phyloP scores from a whole-genome alignment of 129 eudicot genomes.

The Cynara cardunculus region DNA sequence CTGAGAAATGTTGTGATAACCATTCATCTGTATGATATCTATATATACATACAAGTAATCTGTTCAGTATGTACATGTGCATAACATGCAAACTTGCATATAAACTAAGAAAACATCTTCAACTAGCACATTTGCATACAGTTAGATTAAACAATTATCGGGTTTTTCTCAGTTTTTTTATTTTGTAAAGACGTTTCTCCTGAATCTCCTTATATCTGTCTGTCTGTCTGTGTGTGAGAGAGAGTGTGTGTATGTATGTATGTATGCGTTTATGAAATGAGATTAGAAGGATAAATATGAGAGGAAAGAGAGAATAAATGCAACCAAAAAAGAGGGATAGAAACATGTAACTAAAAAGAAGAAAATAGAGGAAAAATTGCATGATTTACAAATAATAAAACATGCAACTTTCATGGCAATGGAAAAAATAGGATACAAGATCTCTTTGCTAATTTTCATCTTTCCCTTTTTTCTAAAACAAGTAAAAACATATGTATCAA shows the following conservation, averaged over 20 bases:
- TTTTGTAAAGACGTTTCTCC: too few species aligned
- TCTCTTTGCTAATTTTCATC: neutral
- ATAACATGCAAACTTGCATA: too few species aligned
- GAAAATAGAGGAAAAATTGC: neutral
- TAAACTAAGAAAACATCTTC: too few species aligned
- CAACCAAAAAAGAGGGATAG: neutral
- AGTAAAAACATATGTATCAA: neutral
- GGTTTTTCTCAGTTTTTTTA: too few species aligned
- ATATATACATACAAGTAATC: too few species aligned
- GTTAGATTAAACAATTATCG: too few species aligned
- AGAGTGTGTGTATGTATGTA: neutral
- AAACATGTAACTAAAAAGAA: neutral
- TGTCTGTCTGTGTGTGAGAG: neutral
- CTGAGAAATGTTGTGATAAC: too few species aligned
- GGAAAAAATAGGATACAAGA: neutral
- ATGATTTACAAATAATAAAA: neutral
- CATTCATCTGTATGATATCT: too few species aligned
- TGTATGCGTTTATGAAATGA: neutral
- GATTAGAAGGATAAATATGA: neutral
- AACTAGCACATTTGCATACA: too few species aligned
- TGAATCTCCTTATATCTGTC: too few species aligned
- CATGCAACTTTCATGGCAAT: neutral
- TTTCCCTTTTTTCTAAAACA: neutral
- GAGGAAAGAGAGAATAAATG: neutral
- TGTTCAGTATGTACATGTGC: too few species aligned